Base-by-base conservation (phyloP, 768 basidiomycete genomes). In the Daedaleopsis nitida region DNA sequence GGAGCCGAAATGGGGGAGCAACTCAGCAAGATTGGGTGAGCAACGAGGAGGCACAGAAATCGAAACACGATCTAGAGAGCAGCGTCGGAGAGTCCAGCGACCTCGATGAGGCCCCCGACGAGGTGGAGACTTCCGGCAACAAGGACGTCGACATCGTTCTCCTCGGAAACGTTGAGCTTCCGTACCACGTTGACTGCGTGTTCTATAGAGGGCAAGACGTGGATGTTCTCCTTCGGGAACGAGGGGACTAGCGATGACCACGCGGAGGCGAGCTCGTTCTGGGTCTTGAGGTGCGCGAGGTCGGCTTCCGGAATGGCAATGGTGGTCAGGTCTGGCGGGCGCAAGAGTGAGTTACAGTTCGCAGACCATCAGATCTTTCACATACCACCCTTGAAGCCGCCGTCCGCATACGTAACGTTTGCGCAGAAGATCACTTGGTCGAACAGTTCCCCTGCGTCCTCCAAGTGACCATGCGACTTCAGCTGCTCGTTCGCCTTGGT, bases 51-150 rank as follows among this genome's bases (percentile, higher is more conserved):
- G 27, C 27, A 32, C 27, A 3, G n/a, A n/a, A 32, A 32, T 32
- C 27, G 27, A 32, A 7, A 32, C 7, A 32, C 27, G 27, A 7
- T 32, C 27, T 75, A 88, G 55, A 93, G 75, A 37, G 88, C 87
- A 58, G 82, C 76, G 35, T 86, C 82, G n/a, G 89, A 83, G 43
- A 98, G 72, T 21, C 86, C 89, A 17, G 94, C 91, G 14, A 92
- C 94, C 70, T 98, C 96, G 56, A 98, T 89, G 13, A 95, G 79
- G 2, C 97, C 97, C 19, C 97, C 97, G 8, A 98, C 87, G 16
- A 99, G 82, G 75, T 96, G 96, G 64, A 99, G 73, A 74, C 94
- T 97, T 5, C 97, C 97, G 3, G 94, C 83, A 7, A 96, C 94
- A 16, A 99, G 79, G n/a, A 94, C 85, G 58, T 89, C 80, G 13